phyloP scores from a whole-genome alignment of 768 basidiomycete genomes.

The Tulasnella sp. region DNA sequence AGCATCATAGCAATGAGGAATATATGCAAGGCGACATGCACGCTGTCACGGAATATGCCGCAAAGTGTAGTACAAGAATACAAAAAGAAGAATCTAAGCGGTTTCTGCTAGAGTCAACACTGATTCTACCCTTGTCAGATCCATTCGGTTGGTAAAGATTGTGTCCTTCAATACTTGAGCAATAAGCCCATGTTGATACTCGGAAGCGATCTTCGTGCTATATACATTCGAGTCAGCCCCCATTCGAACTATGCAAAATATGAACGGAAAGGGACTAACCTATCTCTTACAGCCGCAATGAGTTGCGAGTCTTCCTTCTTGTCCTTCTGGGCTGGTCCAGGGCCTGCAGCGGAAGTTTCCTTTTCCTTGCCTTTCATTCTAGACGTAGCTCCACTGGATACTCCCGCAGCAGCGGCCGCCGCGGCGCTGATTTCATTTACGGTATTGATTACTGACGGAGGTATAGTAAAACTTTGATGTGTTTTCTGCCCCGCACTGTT shows the following conservation, averaged over 20 bases:
- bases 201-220: conserved; percentile 78
- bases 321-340: conserved; percentile 28
- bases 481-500: conserved; percentile 28
- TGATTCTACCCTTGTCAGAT: conserved; percentile 3
- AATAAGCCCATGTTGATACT: conserved; percentile 89
- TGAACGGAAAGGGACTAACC: conserved; percentile 33
- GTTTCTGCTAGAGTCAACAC: no score
- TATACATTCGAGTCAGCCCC: neutral
- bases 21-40: no score
- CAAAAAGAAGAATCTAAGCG: no score
- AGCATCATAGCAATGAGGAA: no score
- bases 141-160: conserved; percentile 39
- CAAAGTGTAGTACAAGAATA: no score
- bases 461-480: conserved; percentile 3
- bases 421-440: conserved; percentile 21
- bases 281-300: conserved; percentile 81
- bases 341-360: neutral
- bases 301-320: conserved; percentile 79
- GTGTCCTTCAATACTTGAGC: conserved; percentile 88
- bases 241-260: neutral
- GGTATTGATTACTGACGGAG: no score
- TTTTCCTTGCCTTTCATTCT: conserved; percentile 25
- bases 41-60: neutral
- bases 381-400: conserved; percentile 21
- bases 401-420: neutral